phyloP scores from a whole-genome alignment of 495 filamentous ascomycete genomes.

The Lasiosphaeria miniovina region DNA sequence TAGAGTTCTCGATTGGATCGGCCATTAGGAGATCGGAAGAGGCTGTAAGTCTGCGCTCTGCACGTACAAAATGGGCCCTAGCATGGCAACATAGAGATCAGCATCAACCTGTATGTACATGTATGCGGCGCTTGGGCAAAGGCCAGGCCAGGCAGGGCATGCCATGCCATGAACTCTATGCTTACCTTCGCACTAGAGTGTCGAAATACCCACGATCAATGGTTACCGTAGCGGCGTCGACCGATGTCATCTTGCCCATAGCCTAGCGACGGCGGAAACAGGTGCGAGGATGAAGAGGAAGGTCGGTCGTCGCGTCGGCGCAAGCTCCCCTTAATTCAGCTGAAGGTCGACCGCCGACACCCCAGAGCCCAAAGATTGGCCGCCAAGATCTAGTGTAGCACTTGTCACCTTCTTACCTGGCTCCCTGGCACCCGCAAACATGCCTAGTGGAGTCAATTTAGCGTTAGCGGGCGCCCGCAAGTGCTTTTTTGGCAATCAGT shows the following conservation, averaged over 20 bases:
- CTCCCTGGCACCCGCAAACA: no score
- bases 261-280: background rate
- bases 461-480: no score
- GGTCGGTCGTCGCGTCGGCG: background rate
- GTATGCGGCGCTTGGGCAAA: background rate
- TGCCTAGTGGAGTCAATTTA: no score
- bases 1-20: background rate
- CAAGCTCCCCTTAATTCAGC: background rate
- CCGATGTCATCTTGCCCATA: conserved; percentile 23
- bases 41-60: background rate
- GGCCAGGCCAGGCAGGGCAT: conserved; percentile 12
- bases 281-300: conserved; percentile 4
- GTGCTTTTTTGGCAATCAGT: no score
- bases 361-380: no score
- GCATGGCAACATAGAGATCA: no score
- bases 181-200: conserved; percentile 50
- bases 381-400: no score
- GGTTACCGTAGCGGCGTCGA: conserved; percentile 40
- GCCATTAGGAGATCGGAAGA: background rate
- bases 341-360: no score
- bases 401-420: no score
- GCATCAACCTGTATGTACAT: no score
- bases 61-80: conserved; percentile 31
- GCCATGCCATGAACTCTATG: conserved; percentile 9
- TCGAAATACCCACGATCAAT: conserved; percentile 53